These are phyloP conservation scores for Chaetomium globosum DNA, from an alignment of 2,329 filamentous ascomycete genomes.

Conservation along the genomic window DNA sequence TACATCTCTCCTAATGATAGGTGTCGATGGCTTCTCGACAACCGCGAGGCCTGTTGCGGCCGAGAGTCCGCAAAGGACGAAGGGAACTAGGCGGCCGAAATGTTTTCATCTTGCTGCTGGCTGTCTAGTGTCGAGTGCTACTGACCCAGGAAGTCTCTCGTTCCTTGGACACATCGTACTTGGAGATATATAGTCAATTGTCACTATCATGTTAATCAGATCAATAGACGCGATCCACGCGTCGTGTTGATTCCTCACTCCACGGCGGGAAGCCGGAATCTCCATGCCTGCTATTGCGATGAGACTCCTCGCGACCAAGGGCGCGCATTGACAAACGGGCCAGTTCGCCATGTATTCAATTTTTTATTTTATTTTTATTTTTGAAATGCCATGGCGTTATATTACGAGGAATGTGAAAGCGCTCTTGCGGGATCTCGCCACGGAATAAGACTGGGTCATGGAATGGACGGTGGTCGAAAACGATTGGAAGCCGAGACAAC, in stretches of 20 bases:
- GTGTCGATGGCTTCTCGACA: background rate
- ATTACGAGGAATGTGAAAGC: slow-evolving; percentile 3
- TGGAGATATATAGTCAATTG: slow-evolving; percentile 24
- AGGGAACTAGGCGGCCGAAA: slow-evolving; percentile 15
- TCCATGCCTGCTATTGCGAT: slow-evolving; percentile 1
- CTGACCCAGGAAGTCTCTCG: background rate
- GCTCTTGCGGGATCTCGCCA: background rate
- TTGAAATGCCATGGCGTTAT: background rate
- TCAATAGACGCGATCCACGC: no score
- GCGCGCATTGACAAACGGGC: background rate
- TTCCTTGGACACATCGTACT: background rate
- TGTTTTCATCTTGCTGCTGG: slow-evolving; percentile 27
- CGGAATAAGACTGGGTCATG: background rate
- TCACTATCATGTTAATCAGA: background rate
- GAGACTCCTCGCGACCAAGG: background rate
- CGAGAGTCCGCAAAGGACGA: slow-evolving; percentile 24
- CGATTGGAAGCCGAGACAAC: background rate
- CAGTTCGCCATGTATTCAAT: background rate
- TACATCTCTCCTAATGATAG: background rate
- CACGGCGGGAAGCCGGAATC: slow-evolving; percentile 12
- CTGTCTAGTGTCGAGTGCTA: slow-evolving; percentile 13
- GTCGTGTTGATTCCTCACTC: background rate
- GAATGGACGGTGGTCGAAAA: background rate
- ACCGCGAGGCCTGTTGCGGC: slow-evolving; percentile 11
- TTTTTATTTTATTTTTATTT: no score